Evolutionary conservation across 1,139 yeast genomes (phyloP).

Genomic region (Zygoascus hellenicus): DNA sequence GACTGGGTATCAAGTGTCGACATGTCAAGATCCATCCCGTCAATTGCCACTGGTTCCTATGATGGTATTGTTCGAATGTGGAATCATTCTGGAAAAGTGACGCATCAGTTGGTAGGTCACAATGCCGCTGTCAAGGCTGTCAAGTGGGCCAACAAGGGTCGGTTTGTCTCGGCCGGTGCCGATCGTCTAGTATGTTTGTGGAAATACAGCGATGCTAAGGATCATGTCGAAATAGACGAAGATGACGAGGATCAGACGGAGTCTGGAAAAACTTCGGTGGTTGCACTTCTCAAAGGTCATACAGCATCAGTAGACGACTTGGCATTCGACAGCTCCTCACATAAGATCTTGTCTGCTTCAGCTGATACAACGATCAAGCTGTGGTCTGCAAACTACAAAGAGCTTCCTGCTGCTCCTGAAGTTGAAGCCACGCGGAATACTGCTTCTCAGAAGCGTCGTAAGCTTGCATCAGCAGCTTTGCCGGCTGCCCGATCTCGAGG

Average conservation of each 20-base stretch:
- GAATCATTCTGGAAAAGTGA: slow-evolving; percentile 77
- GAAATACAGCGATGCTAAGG: slow-evolving; percentile 53
- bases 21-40: slow-evolving; percentile 31
- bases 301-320: slow-evolving; percentile 78
- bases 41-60: slow-evolving; percentile 82
- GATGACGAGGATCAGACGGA: slow-evolving; percentile 43
- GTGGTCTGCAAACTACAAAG: slow-evolving; percentile 85
- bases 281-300: slow-evolving; percentile 85
- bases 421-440: slow-evolving; percentile 46
- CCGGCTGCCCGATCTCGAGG: slow-evolving; percentile 73
- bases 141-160: slow-evolving; percentile 53
- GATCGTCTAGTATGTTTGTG: slow-evolving; percentile 87
- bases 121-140: slow-evolving; percentile 80
- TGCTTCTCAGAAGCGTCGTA: slow-evolving; percentile 83
- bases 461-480: slow-evolving; percentile 55
- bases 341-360: slow-evolving; percentile 73
- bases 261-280: slow-evolving; percentile 60
- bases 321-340: slow-evolving; percentile 48
- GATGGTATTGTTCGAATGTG: slow-evolving; percentile 93
- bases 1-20: slow-evolving; percentile 92
- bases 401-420: slow-evolving; percentile 72
- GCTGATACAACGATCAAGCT: slow-evolving; percentile 75
- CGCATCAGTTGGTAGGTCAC: slow-evolving; percentile 81
- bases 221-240: slow-evolving; percentile 34
- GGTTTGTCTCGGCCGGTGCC: slow-evolving; percentile 79